These are phyloP conservation scores for Ogataea siamensis DNA, from an alignment of 805 yeast species.

Conservation along the genomic window DNA sequence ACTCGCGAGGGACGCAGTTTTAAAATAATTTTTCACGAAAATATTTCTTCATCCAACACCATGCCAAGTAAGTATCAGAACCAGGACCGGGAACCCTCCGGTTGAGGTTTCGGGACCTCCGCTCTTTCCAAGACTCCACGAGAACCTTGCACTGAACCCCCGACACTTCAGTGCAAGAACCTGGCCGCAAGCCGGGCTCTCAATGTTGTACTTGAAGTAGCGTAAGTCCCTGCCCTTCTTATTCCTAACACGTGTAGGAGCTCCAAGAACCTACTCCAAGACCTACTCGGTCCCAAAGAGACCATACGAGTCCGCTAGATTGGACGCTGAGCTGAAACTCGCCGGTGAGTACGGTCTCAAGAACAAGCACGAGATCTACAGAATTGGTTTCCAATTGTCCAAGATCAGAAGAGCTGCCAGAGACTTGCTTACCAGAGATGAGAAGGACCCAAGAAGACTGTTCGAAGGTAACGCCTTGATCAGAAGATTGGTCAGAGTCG, in stretches of 20 bases:
- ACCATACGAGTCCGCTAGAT: conserved; percentile 99
- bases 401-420: conserved; percentile 99
- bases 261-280: conserved; percentile 99
- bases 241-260: conserved; percentile 53
- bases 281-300: conserved; percentile 99
- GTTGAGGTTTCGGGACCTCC: conserved; percentile 28
- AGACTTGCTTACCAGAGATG: conserved; percentile 99
- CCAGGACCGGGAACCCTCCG: conserved; percentile 8
- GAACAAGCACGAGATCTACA: conserved; percentile 99
- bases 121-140: conserved; percentile 13
- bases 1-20: conserved; percentile 4
- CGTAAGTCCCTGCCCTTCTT: conserved; percentile 11
- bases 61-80: conserved; percentile 32
- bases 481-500: conserved; percentile 98
- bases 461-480: conserved; percentile 99
- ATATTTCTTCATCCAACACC: conserved; percentile 17
- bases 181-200: conserved; percentile 8
- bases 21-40: conserved; percentile 10
- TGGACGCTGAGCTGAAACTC: conserved; percentile 98
- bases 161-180: conserved; percentile 75
- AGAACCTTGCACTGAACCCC: conserved; percentile 63
- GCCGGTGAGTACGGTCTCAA: conserved; percentile 99
- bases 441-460: conserved; percentile 99
- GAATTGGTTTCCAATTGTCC: conserved; percentile 98
- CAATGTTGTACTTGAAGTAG: conserved; percentile 14